Percentiles rank a stretch among this genome's conserved stretches.
These are phyloP conservation scores for Trametes pubescens DNA, from an alignment of 1,284 basidiomycete genomes.

Conservation along the genomic window DNA sequence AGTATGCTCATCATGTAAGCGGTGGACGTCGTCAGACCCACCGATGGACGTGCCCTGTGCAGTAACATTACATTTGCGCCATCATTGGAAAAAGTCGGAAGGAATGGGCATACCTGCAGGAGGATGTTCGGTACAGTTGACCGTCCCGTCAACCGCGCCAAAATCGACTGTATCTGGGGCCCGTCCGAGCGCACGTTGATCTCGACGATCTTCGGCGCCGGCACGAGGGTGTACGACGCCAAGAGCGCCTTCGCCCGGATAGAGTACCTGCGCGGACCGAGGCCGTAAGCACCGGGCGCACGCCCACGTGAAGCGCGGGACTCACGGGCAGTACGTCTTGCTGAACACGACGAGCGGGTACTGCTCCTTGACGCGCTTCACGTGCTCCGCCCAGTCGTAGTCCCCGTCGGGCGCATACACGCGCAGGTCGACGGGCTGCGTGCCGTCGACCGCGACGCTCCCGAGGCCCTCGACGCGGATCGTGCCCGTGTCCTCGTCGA, in stretches of 20 bases:
- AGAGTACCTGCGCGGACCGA: conserved; percentile 62
- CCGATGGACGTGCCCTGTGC: conserved; percentile 69
- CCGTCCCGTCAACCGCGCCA: conserved; percentile 71
- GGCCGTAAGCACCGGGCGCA: neutral
- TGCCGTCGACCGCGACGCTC: conserved; percentile 47
- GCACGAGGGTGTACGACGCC: conserved; percentile 67
- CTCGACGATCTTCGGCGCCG: conserved; percentile 76
- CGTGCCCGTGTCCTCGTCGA: conserved; percentile 51
- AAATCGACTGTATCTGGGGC: conserved; percentile 66
- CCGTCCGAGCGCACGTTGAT: conserved; percentile 78
- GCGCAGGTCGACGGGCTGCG: conserved; percentile 53
- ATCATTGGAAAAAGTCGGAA: neutral
- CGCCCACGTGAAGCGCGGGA: neutral
- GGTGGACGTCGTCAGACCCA: conserved; percentile 71
- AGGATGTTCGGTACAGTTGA: conserved; percentile 82
- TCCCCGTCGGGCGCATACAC: conserved; percentile 57
- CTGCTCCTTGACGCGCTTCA: conserved; percentile 53
- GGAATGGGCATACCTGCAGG: conserved; percentile 43
- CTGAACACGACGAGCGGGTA: conserved; percentile 82
- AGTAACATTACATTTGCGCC: neutral
- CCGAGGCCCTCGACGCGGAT: conserved; percentile 38
- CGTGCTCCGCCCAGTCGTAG: conserved; percentile 58
- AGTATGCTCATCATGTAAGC: conserved; percentile 55
- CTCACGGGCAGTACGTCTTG: conserved; percentile 82
- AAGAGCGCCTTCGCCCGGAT: conserved; percentile 75